These are phyloP conservation scores for Aspergillus baeticus DNA, from an alignment of 495 filamentous ascomycete genomes.

Conservation along the genomic window DNA sequence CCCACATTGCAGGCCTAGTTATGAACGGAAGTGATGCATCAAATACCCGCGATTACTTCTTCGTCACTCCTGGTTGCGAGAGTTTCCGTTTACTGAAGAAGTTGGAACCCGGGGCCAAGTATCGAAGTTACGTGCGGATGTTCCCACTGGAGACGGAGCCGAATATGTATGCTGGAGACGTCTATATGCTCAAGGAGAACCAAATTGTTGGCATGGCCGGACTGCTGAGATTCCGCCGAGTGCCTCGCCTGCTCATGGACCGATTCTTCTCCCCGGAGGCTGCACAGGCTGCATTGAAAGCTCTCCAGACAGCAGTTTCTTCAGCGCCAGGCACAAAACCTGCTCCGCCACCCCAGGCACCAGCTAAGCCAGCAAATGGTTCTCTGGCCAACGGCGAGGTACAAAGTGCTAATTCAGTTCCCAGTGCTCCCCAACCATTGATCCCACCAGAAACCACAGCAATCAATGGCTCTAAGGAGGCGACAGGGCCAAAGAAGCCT, in stretches of 20 bases:
- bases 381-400: neutral
- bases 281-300: neutral
- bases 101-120: constrained; percentile 30
- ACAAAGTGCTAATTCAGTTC: neutral
- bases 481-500: neutral
- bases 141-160: constrained; percentile 26
- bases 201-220: constrained; percentile 34
- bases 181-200: constrained; percentile 37
- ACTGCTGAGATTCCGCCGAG: constrained; percentile 32
- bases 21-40: constrained; percentile 30
- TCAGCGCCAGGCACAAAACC: neutral
- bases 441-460: neutral
- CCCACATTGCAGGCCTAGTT: constrained; percentile 42
- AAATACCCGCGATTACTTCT: constrained; percentile 31
- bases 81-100: constrained; percentile 27
- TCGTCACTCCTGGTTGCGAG: constrained; percentile 36
- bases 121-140: constrained; percentile 42
- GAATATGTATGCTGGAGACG: constrained; percentile 33
- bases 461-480: neutral
- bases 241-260: constrained; percentile 25
- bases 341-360: neutral
- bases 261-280: constrained; percentile 29
- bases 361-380: neutral
- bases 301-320: neutral
- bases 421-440: neutral